Base-by-base conservation (phyloP, 2,329 filamentous ascomycete species). In the Fusarium setosum region DNA sequence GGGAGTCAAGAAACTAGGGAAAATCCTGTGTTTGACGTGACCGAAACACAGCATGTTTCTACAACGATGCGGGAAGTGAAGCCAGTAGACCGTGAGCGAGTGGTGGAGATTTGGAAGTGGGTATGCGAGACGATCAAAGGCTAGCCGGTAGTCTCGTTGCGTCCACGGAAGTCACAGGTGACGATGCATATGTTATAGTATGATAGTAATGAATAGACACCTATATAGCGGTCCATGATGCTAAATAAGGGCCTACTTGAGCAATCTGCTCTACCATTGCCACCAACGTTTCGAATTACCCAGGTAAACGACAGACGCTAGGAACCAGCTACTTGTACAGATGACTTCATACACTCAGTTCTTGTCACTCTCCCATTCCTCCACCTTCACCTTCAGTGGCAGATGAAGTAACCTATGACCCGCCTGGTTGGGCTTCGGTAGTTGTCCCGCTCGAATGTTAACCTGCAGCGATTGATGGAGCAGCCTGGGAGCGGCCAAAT, bases 401-500 rank as follows among this genome's bases (percentile, higher is more conserved):
- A 81, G 15, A 53, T 77, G 77, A 10, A 82, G 58, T 55, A 79
- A 50, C 15, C 76, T 72, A n/a, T 74, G 65, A 0, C 78, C 76
- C 2, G 57, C 60, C 2, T 64, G 61, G 9, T 70, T 76, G 7
- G 67, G 61, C 21, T 53, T 67, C 1, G 84, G 84, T 15, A 86
- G 63, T 6, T 71, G 59, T 3, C 84, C 84, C 1, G 74, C 85
- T 2, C 85, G 75, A 23, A 87, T 82, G 58, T 87, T 87, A 9
- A 86, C 66, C 70, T 87, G 85, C 47, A 87, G 64, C 0, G 83
- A 80, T 56, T 82, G 82, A 65, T 86, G 82, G 5, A 87, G 68
- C 56, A 87, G 68, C 26, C 77, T 76, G 2, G 84, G 84, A 26
- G 78, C 81, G 1, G 74, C 75, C 32, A 87, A 66, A 2, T 52